phyloP scores from a whole-genome alignment of 129 eudicot genomes.

The Dittrichia graveolens region DNA sequence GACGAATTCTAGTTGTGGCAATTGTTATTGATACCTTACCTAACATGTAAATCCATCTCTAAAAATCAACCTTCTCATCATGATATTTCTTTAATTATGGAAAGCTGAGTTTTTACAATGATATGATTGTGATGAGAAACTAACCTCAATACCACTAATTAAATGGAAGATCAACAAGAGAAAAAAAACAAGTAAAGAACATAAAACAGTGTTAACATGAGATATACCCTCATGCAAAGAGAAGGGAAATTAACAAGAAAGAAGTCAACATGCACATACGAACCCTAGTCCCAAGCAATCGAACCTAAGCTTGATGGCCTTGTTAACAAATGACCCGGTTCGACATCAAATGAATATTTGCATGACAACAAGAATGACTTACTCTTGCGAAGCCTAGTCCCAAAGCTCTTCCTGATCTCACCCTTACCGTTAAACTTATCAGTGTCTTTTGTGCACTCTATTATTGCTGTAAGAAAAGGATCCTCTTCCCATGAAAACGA shows the following conservation, averaged over 20 bases:
- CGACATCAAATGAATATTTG: conserved; percentile 32
- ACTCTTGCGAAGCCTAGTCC: conserved; percentile 11
- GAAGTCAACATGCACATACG: neutral
- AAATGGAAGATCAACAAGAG: neutral
- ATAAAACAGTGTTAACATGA: neutral
- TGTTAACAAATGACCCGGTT: conserved; percentile 23
- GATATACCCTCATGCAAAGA: neutral
- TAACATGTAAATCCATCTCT: conserved; percentile 22
- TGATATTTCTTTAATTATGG: neutral
- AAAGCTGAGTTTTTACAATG: neutral
- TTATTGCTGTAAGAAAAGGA: conserved; percentile 34
- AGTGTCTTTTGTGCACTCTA: conserved; percentile 27
- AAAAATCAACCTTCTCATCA: conserved; percentile 25
- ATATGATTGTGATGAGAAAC: neutral
- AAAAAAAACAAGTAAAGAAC: neutral
- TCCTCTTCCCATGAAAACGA: conserved; percentile 20
- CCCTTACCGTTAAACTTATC: conserved; percentile 18
- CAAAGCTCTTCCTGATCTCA: conserved; percentile 18
- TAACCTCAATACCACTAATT: too few relatives aligned
- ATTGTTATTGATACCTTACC: conserved; percentile 30
- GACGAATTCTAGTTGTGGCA: conserved; percentile 19
- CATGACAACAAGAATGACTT: conserved; percentile 30
- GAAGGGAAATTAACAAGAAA: neutral
- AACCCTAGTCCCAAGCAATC: neutral
- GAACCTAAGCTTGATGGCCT: conserved; percentile 15